These are phyloP conservation scores for Suillus ampliporus DNA, from an alignment of 768 basidiomycete species.

Conservation along the genomic window DNA sequence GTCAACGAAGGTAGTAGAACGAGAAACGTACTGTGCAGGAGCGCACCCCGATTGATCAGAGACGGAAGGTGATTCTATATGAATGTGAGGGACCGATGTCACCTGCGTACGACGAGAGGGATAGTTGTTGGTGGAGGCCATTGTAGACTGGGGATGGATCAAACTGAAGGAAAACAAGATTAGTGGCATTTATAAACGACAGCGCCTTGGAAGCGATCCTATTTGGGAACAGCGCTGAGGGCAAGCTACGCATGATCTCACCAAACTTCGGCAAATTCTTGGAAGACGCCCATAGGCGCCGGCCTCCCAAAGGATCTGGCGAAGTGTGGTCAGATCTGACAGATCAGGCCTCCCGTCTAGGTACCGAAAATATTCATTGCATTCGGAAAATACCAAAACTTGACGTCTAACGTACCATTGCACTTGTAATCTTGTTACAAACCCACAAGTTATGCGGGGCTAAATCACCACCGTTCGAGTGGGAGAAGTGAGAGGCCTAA, in stretches of 20 bases:
- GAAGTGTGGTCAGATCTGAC: constrained; percentile 2
- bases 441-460: background rate
- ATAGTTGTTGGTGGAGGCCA: background rate
- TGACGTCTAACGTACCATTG: background rate
- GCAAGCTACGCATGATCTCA: background rate
- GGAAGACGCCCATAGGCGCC: background rate
- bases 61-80: background rate
- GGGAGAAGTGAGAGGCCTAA: background rate
- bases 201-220: background rate
- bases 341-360: background rate
- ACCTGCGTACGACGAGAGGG: background rate
- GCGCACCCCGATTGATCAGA: background rate
- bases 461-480: background rate
- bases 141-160: background rate
- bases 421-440: background rate
- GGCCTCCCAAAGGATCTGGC: background rate
- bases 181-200: background rate
- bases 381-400: background rate
- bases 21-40: background rate
- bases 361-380: background rate
- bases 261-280: constrained; percentile 1
- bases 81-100: background rate
- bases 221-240: background rate
- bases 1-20: background rate
- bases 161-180: background rate